Base-by-base conservation (phyloP, 2,329 filamentous ascomycete genomes). In the Chaetomiaceae sp. region DNA sequence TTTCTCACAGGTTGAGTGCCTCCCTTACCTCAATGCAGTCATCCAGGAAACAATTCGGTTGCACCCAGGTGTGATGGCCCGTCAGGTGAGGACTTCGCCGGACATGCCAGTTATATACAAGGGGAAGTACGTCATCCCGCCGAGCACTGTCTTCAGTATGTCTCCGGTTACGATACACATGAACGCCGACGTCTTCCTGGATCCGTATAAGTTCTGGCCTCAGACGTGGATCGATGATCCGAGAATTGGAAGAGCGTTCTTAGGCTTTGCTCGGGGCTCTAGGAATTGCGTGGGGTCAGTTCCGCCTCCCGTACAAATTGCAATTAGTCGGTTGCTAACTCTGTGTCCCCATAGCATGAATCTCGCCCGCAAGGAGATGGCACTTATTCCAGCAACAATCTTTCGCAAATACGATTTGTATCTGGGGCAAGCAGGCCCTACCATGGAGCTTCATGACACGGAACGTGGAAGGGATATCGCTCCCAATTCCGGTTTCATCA, bases 11-110 rank as follows among this genome's bases (percentile, higher is more conserved):
- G 46, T 63, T 1, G 60, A 65, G 10, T 48, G 46, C 7, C 57
- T 66, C 4, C 59, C 61, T 1, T 59, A 62, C 32, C 58, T 70
- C 14, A 49, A 50, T 3, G 66, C 64, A 1, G 50, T 62, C 6
- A 57, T 68, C 22, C 55, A 61, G 2, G 65, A 68, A 43, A 54
- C 52, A 0, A 30, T 72, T 0, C 64, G 70, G 6, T 42, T 72
- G 3, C 65, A 65, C 14, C 65, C 63, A n/a, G 67, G 65, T 1
- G 59, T 68, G 0, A 47, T 60, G 47, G 53, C 10, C 49, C 56
- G 55, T 24, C 62, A 54, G 55, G 54, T 24, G 50, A 67, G 55
- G 47, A 61, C 56, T 43, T 63, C 54, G 2, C 60, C 62, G 3
- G 56, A 62, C 14, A 52, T 45, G 1, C 45, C 57, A 11, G 45